Evolutionary conservation across 345 rosid genomes (phyloP).

Genomic region (Brassica incana): DNA sequence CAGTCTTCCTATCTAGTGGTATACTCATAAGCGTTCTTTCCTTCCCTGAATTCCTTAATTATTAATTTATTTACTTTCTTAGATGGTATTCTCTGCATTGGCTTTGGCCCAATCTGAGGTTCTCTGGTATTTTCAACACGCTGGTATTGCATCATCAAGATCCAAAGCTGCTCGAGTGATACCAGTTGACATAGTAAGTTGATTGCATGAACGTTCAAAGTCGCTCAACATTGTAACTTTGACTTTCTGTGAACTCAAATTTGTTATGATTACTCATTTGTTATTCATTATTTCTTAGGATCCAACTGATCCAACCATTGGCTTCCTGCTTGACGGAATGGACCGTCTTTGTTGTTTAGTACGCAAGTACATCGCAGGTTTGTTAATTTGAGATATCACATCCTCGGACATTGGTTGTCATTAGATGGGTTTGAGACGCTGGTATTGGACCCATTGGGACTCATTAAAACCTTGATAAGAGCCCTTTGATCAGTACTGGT

Average conservation of each 20-base stretch:
- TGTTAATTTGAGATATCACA: conserved; percentile 20
- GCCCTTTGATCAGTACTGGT: conserved; percentile 11
- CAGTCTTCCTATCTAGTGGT: conserved; percentile 3
- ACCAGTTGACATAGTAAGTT: conserved; percentile 82
- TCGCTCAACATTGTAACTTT: conserved; percentile 14
- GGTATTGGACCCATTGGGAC: conserved; percentile 5
- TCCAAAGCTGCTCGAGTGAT: conserved; percentile 66
- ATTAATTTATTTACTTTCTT: conserved; percentile 22
- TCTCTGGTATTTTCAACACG: conserved; percentile 95
- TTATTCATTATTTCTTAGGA: conserved; percentile 52
- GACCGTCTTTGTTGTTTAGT: conserved; percentile 89
- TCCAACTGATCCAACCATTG: conserved; percentile 97
- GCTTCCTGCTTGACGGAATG: conserved; percentile 96
- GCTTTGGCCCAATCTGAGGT: conserved; percentile 96
- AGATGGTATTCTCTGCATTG: conserved; percentile 98
- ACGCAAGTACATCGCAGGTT: conserved; percentile 96
- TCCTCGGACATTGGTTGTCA: neutral
- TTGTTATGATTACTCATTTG: conserved; percentile 7
- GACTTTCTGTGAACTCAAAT: conserved; percentile 17
- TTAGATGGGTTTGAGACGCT: neutral
- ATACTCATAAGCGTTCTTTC: conserved; percentile 14
- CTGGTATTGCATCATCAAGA: conserved; percentile 85
- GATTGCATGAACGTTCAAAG: conserved; percentile 17
- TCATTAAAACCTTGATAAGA: conserved; percentile 16
- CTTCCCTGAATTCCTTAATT: conserved; percentile 4